A percentile compares a stretch with the other conserved stretches of the same genome.
These are phyloP conservation scores for Spinellus fusiger DNA, from an alignment of 192 early-diverging fungal species.

Conservation along the genomic window DNA sequence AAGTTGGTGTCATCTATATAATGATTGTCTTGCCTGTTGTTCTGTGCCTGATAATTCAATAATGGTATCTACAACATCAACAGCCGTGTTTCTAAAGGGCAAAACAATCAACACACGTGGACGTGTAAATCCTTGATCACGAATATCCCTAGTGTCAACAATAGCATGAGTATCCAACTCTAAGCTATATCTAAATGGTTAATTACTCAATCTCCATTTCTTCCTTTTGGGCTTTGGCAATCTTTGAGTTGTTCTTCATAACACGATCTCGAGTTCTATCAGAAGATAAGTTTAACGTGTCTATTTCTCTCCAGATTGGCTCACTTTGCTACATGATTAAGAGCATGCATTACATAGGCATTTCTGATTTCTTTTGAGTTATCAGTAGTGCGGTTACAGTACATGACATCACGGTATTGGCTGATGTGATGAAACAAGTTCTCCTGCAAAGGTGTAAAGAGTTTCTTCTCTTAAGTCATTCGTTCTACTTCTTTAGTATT, in stretches of 20 bases:
- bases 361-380: constrained; percentile 66
- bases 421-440: constrained; percentile 58
- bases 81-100: constrained; percentile 80
- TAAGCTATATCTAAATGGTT: background rate
- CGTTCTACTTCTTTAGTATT: background rate
- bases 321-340: constrained; percentile 88
- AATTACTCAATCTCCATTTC: constrained; percentile 45
- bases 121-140: constrained; percentile 95
- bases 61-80: constrained; percentile 73
- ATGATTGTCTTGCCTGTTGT: constrained; percentile 50
- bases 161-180: background rate
- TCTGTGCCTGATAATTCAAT: constrained; percentile 71
- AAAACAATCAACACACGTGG: constrained; percentile 86
- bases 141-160: constrained; percentile 52
- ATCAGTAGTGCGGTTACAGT: constrained; percentile 49
- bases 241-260: constrained; percentile 73
- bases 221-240: constrained; percentile 55
- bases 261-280: constrained; percentile 59
- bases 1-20: background rate
- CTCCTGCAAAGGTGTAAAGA: constrained; percentile 53
- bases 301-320: background rate
- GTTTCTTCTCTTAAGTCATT: background rate
- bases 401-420: constrained; percentile 76
- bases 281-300: background rate
- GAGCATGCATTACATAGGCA: constrained; percentile 71